Conservation (phyloP, 169 alveolate species). For the Toxoplasma gondii region DNA sequence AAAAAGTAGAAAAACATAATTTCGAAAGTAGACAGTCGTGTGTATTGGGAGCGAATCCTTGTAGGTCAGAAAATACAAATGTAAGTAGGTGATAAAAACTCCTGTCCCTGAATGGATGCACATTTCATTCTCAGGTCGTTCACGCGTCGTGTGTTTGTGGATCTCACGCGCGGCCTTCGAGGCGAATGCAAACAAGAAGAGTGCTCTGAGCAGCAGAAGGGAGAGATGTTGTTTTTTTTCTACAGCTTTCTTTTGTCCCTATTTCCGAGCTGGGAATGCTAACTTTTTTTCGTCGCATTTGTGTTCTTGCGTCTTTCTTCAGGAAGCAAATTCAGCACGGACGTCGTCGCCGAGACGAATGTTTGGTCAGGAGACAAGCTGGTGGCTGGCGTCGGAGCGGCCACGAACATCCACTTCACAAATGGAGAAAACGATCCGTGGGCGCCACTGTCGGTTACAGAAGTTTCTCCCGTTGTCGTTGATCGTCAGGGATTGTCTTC, state of each 20-base stretch:
- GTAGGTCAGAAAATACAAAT: no score
- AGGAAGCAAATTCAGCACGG: slow-evolving; percentile 14
- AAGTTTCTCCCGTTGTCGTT: neutral
- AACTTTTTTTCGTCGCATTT: neutral
- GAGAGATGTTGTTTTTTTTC: no score
- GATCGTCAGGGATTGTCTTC: slow-evolving; percentile 7
- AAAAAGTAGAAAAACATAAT: neutral
- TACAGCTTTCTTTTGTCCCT: neutral
- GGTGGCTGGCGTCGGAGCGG: slow-evolving; percentile 23
- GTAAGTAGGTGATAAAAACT: no score
- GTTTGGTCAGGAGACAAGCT: slow-evolving; percentile 14
- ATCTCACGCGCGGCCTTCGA: neutral
- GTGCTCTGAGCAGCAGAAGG: no score
- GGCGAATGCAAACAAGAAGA: no score
- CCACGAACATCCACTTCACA: slow-evolving; percentile 49
- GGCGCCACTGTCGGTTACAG: slow-evolving; percentile 5
- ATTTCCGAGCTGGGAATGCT: neutral
- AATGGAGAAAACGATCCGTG: slow-evolving; percentile 43
- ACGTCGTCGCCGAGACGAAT: slow-evolving; percentile 41
- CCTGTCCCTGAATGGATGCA: no score
- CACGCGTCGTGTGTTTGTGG: neutral
- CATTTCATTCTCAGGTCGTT: no score
- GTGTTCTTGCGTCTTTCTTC: neutral
- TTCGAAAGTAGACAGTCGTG: no score
- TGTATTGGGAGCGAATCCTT: no score